These are phyloP conservation scores for Geoglossum glabrum DNA, from an alignment of 495 filamentous ascomycete genomes.

Conservation along the genomic window DNA sequence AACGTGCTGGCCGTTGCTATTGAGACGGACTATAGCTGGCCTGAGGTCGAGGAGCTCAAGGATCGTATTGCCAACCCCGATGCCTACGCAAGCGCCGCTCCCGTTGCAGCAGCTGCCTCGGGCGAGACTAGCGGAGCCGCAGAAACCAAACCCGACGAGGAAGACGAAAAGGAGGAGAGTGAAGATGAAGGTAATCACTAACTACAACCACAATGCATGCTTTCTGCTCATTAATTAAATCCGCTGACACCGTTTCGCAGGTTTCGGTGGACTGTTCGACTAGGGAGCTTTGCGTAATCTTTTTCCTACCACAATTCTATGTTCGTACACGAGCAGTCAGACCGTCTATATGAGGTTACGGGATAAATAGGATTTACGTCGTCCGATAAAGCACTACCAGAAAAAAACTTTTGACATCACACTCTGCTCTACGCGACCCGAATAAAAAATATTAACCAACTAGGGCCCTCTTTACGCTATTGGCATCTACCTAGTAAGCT, in stretches of 20 bases:
- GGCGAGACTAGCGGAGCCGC: slow-evolving; percentile 27
- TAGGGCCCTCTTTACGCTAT: no score
- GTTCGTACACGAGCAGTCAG: not conserved
- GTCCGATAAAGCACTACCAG: not conserved
- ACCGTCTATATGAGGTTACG: not conserved
- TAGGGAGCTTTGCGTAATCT: slow-evolving; percentile 11
- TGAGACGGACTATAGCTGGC: slow-evolving; percentile 83
- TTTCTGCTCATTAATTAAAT: not conserved
- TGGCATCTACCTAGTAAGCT: not conserved
- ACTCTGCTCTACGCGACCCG: no score
- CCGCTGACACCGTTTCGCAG: slow-evolving; percentile 1
- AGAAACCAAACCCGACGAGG: slow-evolving; percentile 24
- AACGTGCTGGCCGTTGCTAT: slow-evolving; percentile 80
- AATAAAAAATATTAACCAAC: no score
- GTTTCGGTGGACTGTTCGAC: slow-evolving; percentile 52
- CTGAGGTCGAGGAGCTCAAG: slow-evolving; percentile 91
- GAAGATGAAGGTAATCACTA: slow-evolving; percentile 34
- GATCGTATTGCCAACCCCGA: slow-evolving; percentile 98
- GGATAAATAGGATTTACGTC: not conserved
- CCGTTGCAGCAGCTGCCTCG: slow-evolving; percentile 36
- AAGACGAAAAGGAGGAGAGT: slow-evolving; percentile 37
- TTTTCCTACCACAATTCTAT: not conserved
- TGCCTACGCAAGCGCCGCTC: slow-evolving; percentile 67
- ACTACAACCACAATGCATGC: not conserved
- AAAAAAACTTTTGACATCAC: no score